phyloP scores from a whole-genome alignment of 2,329 filamentous ascomycete species.

The Epichloe hybrida region DNA sequence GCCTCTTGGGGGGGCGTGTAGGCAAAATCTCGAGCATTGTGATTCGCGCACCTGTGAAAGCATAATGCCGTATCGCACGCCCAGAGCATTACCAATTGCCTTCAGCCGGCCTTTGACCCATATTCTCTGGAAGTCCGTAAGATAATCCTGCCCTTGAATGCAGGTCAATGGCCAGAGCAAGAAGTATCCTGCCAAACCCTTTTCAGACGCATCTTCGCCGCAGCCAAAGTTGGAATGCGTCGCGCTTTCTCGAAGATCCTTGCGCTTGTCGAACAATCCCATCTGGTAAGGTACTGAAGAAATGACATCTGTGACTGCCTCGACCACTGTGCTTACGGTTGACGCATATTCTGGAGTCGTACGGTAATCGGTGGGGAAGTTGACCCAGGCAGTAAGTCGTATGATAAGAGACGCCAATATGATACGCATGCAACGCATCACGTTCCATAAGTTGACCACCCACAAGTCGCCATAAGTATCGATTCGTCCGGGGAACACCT shows the following conservation, averaged over 20 bases:
- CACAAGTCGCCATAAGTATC: constrained; percentile 46
- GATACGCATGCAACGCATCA: constrained; percentile 37
- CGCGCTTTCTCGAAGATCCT: constrained; percentile 22
- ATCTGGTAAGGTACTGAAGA: constrained; percentile 46
- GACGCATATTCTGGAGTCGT: constrained; percentile 47
- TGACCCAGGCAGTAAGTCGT: constrained; percentile 45
- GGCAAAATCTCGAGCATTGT: too few relatives aligned
- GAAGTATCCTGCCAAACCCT: constrained; percentile 44
- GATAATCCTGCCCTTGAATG: constrained; percentile 40
- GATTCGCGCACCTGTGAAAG: constrained; percentile 31
- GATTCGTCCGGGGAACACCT: constrained; percentile 46
- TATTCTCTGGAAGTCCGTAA: constrained; percentile 40
- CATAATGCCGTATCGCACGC: constrained; percentile 42
- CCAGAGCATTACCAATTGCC: constrained; percentile 40
- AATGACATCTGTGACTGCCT: constrained; percentile 43
- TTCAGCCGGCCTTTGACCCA: constrained; percentile 40
- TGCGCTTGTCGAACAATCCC: constrained; percentile 38
- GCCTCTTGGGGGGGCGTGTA: too few relatives aligned
- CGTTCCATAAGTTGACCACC: constrained; percentile 42
- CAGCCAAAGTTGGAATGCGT: constrained; percentile 32
- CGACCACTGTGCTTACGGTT: constrained; percentile 32
- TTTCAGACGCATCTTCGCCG: constrained; percentile 34
- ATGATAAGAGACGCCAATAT: constrained; percentile 40
- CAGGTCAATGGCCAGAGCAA: constrained; percentile 43
- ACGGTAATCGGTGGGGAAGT: constrained; percentile 44